Evolutionary conservation across 148 eudicot species (phyloP), one percentile per base, ranked within the genome.

Genomic region (Drosera capensis): DNA sequence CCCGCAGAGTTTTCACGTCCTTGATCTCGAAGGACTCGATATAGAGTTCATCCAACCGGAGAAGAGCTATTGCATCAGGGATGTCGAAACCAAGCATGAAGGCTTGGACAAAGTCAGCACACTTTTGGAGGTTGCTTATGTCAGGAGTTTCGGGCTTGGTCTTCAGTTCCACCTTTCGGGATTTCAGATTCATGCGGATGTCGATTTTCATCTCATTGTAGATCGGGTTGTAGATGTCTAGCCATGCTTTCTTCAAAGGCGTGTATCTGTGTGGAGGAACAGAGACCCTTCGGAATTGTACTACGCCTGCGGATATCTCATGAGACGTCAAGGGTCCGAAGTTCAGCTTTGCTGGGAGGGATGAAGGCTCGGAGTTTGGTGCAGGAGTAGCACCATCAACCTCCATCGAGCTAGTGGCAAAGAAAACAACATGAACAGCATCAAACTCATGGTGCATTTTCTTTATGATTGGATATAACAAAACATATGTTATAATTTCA

Each of bases 81-180:
- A 78, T 59, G 12, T 85, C 95, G 9, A 85, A 85, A 0, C 95
- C 95, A 1, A 78, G 78, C 86, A 75, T 85, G 63, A 77, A 85
- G 0, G 95, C 95, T 15, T 78, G 80, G 4, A 85, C 82, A 54
- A 80, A 85, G 45, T 78, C 95, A 12, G 75, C 92, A 50, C 92
- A 72, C 29, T 75, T 85, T 40, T 85, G 92, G 7, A 85, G 78
- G 67, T 85, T 63, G 43, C 82, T 71, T 2, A 66, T 59, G 20
- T 85, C 95, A 1, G 95, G 92, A 9, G 95, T 85, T 56, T 80
- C 92, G 5, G 41, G 25, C 3, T 72, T 68, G 45, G 95, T 85
- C 48, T 77, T 85, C 29, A 85, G 62, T 51, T 85, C 95, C 7
- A 86, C 92, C 22, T 71, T 65, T 17, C 80, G 71, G 15, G 68